Base-by-base conservation (phyloP, 1,139 yeast species). In the Suhomyces bokatorum region DNA sequence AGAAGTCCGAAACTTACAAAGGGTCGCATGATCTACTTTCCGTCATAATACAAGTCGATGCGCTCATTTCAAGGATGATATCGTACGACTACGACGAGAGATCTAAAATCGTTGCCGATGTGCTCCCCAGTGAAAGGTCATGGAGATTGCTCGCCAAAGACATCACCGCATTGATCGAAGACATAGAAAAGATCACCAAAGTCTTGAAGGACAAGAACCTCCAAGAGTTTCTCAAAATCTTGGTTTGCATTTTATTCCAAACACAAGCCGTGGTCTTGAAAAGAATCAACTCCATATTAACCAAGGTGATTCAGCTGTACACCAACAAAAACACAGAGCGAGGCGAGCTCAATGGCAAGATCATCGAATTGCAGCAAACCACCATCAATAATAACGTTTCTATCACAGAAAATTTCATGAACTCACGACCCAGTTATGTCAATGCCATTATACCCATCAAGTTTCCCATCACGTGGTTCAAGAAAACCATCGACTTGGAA, bases 41-140 rank as follows among this genome's bases (percentile, higher is more conserved):
- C 2, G 49, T 67, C 5, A 51, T 69, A 12, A 59, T 67, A 16
- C 63, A 62, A 35, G 54, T 73, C 15, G 78, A 73, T 49, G 57
- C 68, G 9, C 45, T 73, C 10, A 49, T 71, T 9, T 46, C 64
- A 34, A 58, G 59, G 39, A 61, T 66, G 48, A 60, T 71, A 3
- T 54, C 72, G 0, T 60, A 62, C 46, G 73, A 69, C 46, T 64
- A 57, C 40, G 76, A 70, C 39, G 76, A 70, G 39, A 53, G 64
- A 34, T 59, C 62, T 43, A 69, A 67, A 49, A 47, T 58, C 4
- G 50, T 58, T 1, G 53, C 56, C 32, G 61, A 56, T 15, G 55
- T 61, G 1, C 47, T 63, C 29, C 67, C 71, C 2, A 63, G 66
- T 51, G 75, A 69, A 48, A 54, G 71, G 40, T 59, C 63, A 26